A percentile compares a stretch with the other conserved stretches of the same genome.
phyloP scores from a whole-genome alignment of 805 yeast genomes.

The Candida silvicultrix region DNA sequence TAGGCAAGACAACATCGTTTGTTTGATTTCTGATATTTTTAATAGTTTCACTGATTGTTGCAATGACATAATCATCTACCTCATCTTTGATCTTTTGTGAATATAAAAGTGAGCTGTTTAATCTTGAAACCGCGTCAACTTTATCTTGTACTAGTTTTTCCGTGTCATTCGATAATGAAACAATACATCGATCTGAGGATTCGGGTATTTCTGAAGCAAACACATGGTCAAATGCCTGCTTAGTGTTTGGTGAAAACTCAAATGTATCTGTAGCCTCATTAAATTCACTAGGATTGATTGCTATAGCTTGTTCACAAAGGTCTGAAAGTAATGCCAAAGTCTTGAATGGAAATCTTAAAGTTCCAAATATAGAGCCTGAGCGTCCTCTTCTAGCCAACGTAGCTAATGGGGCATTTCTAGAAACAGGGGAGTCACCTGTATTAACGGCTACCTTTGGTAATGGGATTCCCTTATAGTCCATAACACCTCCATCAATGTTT shows the following conservation, averaged over 20 bases:
- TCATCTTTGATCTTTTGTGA: constrained; percentile 73
- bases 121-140: constrained; percentile 60
- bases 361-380: constrained; percentile 34
- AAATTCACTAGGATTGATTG: constrained; percentile 67
- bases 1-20: constrained; percentile 6
- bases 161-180: constrained; percentile 61
- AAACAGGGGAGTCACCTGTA: not conserved
- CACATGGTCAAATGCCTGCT: constrained; percentile 44
- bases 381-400: constrained; percentile 28
- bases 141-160: constrained; percentile 53
- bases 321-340: constrained; percentile 52
- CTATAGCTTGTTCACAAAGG: constrained; percentile 68
- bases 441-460: constrained; percentile 28
- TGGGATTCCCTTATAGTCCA: constrained; percentile 54
- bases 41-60: constrained; percentile 59
- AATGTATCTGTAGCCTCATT: constrained; percentile 20
- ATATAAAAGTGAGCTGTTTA: constrained; percentile 69
- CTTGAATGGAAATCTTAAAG: constrained; percentile 53
- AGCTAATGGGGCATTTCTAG: constrained; percentile 4
- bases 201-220: constrained; percentile 34
- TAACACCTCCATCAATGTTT: not conserved
- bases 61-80: constrained; percentile 62
- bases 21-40: constrained; percentile 33
- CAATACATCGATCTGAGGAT: constrained; percentile 60
- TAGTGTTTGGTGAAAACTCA: constrained; percentile 56